These are phyloP conservation scores for Curvularia verruculosa DNA, from an alignment of 2,329 filamentous ascomycete genomes.

Conservation along the genomic window DNA sequence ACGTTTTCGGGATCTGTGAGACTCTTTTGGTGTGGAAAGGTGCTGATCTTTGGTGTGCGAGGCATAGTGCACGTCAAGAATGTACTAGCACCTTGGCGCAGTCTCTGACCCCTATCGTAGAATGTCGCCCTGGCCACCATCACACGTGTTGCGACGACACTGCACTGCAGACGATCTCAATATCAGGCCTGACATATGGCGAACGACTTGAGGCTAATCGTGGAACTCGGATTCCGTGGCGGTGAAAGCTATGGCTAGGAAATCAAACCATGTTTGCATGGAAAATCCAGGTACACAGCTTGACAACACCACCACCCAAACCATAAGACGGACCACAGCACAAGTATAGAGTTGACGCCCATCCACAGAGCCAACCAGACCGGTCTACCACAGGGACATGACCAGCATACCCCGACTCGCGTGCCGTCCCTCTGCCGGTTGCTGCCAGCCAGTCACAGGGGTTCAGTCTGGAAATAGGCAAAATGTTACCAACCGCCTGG, in stretches of 20 bases:
- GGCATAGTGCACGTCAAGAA: background rate
- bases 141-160: background rate
- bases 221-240: background rate
- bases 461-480: background rate
- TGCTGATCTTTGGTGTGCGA: background rate
- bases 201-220: background rate
- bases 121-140: background rate
- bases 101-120: background rate
- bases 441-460: background rate
- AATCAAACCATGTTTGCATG: background rate
- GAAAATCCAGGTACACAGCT: background rate
- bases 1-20: slow-evolving; percentile 1
- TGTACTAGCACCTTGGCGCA: background rate
- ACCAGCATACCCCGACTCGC: background rate
- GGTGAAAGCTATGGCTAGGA: slow-evolving; percentile 1
- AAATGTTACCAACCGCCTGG: slow-evolving; percentile 2
- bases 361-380: background rate
- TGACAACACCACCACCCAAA: background rate
- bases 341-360: background rate
- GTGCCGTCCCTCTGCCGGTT: background rate
- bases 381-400: background rate
- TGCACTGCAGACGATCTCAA: slow-evolving; percentile 4
- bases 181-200: background rate
- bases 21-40: background rate
- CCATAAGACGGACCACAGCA: background rate